Evolutionary conservation across 2,329 filamentous ascomycete genomes (phyloP), one percentile per base, ranked within the genome.

Genomic region (Nakataea oryzae): DNA sequence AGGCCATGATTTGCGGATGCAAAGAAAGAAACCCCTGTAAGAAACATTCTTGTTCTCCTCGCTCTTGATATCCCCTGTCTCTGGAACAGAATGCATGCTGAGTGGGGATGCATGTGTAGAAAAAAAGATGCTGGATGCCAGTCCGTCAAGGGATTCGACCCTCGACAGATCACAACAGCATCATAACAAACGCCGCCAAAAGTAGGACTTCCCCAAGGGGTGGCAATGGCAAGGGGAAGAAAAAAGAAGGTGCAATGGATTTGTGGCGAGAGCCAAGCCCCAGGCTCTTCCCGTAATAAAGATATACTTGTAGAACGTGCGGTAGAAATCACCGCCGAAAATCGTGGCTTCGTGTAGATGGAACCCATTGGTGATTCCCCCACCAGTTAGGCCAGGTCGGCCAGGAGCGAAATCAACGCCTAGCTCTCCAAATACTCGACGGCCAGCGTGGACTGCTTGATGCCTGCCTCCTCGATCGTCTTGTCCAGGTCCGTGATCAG

Each of bases 391-490:
- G 21, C 11, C 7, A 3, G 8, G 1, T 11, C 41, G 9, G 3
- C 11, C 21, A 50, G 41, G 41, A n/a, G 41, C 41, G 21, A 50
- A 9, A 9, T 50, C 17, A 3, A n/a, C 41, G 3, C 21, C 41
- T 50, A 50, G 41, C 41, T 50, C 41, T 50, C 87, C 63, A 90
- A 75, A 70, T 92, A 96, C 74, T 97, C 95, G 67, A 99, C 88
- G 91, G 97, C 97, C 9, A 99, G 88, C 0, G 92, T 96, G 3
- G 89, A 92, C 70, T 96, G 93, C 79, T 95, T 96, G 68, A 99
- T 75, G 0, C 93, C 91, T 0, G 89, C 91, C 70, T 91, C 88
- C 67, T 85, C 85, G 64, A 99, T 89, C 0, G 86, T 90, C 66
- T 82, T 77, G 58, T 92, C 87, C 59, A 97, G 78, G 62, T 80